Evolutionary conservation across 2,329 filamentous ascomycete genomes (phyloP).

Genomic region (Pseudopithomyces maydicus): DNA sequence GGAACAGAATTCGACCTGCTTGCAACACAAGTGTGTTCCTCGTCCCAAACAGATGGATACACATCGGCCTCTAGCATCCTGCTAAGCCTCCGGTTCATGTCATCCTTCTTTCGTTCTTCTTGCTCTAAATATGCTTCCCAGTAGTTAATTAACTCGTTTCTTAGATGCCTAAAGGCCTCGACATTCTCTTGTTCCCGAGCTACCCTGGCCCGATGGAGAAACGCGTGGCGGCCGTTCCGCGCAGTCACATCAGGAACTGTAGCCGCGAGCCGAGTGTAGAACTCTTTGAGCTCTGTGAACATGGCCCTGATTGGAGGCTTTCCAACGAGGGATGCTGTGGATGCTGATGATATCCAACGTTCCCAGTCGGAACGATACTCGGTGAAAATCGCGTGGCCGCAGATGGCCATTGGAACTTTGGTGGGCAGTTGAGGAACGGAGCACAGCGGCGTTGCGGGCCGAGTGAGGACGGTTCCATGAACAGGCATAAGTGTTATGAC

Average conservation of each 20-base stretch:
- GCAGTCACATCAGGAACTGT: constrained; percentile 20
- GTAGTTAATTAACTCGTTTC: constrained; percentile 33
- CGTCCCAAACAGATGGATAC: constrained; percentile 25
- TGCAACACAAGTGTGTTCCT: neutral
- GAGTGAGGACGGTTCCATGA: neutral
- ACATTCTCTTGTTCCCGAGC: constrained; percentile 41
- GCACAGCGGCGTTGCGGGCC: constrained; percentile 19
- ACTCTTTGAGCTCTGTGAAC: constrained; percentile 41
- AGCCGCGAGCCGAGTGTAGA: constrained; percentile 29
- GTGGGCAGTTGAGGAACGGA: constrained; percentile 32
- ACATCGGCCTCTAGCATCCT: constrained; percentile 31
- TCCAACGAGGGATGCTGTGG: constrained; percentile 9
- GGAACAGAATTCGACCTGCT: neutral
- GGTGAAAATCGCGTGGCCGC: constrained; percentile 24
- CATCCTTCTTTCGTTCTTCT: constrained; percentile 26
- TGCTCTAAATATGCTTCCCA: constrained; percentile 35
- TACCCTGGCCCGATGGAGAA: constrained; percentile 41
- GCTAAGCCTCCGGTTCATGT: constrained; percentile 23
- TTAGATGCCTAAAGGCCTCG: constrained; percentile 28
- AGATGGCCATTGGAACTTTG: constrained; percentile 14
- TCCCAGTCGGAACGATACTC: constrained; percentile 30
- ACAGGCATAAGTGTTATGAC: neutral
- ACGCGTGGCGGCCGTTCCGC: constrained; percentile 20
- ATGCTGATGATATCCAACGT: constrained; percentile 15
- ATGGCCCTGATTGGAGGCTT: constrained; percentile 34